Evolutionary conservation across 2,329 filamentous ascomycete genomes (phyloP), one percentile per base, ranked within the genome.

Genomic region (Aspergillus vadensis): DNA sequence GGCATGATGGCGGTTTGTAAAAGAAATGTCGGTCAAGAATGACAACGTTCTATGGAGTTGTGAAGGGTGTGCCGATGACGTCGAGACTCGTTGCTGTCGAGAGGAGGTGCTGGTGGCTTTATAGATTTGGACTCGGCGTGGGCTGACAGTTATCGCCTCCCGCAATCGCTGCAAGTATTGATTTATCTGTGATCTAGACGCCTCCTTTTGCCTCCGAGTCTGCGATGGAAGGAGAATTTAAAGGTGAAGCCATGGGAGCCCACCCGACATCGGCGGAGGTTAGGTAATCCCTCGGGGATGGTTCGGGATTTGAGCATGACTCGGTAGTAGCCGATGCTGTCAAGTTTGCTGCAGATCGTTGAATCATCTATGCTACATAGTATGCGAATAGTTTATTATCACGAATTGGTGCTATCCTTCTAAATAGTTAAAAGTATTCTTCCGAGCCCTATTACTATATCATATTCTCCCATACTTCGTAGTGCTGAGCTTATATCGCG

Each of bases 1-100:
- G 62, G 63, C 70, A 72, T 72, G 49, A 38, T 65, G 47, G 32
- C 55, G 58, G 54, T 25, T 41, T 55, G 60, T 32, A 60, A 56
- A 54, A 38, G 10, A 32, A n/a, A 43, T 5, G 52, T 17, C 8
- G 23, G 21, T 44, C 23, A 30, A 27, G 4, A 36, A 36, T 14
- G 32, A 14, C 32, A 36, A 14, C 12, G 32, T 32, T 14, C 4
- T 17, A 38, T 21, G 19, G 10, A 10, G 23, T 55, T 44, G 15
- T 38, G 17, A 7, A 44, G 30, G 25, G 19, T 30, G 27, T 14
- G 10, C 17, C 17, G 30, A 47, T 55, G 41, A 47, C 53, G 39
- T 38, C 25, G 39, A 47, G 41, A 32, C 39, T 19, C 3, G 17
- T 23, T 23, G n/a, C n/a, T 55, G 23, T 21, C 12, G 25, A 25